Conservation (phyloP, 2,329 filamentous ascomycete species). For the Xylaria sp. region DNA sequence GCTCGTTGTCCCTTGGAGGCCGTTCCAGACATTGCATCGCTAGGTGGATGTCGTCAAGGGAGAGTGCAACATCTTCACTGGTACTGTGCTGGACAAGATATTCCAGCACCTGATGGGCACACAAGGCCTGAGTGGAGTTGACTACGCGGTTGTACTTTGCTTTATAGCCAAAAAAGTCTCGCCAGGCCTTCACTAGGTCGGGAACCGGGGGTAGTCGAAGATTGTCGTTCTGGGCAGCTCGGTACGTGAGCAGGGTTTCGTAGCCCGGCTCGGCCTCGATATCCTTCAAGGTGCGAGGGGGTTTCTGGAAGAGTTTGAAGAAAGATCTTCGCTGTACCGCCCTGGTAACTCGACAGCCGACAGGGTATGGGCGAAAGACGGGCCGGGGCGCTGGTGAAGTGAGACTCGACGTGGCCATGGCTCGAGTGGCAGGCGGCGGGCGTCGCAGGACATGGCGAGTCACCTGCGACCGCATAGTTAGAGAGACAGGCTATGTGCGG, state of each 20-base stretch:
- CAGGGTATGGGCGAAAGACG: constrained; percentile 40
- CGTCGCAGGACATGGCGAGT: constrained; percentile 49
- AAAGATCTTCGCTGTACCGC: constrained; percentile 59
- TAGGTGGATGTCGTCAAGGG: constrained; percentile 50
- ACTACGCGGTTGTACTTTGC: constrained; percentile 53
- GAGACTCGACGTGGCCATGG: constrained; percentile 23
- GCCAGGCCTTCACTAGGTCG: constrained; percentile 71
- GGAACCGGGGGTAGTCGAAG: constrained; percentile 66
- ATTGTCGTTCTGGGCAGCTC: constrained; percentile 65
- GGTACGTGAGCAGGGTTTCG: constrained; percentile 71
- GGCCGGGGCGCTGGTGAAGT: constrained; percentile 30
- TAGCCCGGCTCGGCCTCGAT: constrained; percentile 73
- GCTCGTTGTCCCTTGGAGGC: constrained; percentile 50
- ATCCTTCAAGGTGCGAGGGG: constrained; percentile 64
- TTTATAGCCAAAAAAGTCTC: constrained; percentile 66
- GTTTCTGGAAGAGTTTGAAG: constrained; percentile 66
- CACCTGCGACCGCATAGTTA: constrained; percentile 46
- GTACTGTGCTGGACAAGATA: constrained; percentile 57
- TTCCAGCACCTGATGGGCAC: constrained; percentile 63
- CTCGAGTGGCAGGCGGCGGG: constrained; percentile 37
- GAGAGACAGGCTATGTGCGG: constrained; percentile 35
- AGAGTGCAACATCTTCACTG: constrained; percentile 30
- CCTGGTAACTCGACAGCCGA: constrained; percentile 35
- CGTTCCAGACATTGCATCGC: constrained; percentile 53
- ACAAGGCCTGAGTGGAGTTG: constrained; percentile 70